Base-by-base conservation (phyloP, 768 basidiomycete species). In the Hysterangium stoloniferum region DNA sequence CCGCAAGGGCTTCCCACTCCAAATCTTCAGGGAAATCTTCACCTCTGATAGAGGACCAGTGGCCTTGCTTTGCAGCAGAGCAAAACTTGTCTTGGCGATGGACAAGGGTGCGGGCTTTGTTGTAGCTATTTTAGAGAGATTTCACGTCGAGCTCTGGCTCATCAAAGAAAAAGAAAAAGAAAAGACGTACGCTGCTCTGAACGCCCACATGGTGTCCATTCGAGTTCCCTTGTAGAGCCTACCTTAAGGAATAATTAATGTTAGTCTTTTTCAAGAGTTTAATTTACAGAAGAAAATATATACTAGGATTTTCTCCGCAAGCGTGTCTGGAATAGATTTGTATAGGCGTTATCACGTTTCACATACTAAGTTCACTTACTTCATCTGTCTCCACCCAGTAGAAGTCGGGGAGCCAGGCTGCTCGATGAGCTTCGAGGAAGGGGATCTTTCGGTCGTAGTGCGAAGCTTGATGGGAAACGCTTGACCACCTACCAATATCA, bases 401-500 rank as follows among this genome's bases (percentile, higher is more conserved):
- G 74, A 20, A 66, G 56, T 37, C 70, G 61, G 32, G 68, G 63
- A 54, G 79, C 68, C 4, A 0, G 87, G 85, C 6, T 83, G 79
- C 55, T 92, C 89, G 22, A 94, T 66, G 8, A 88, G 67, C 81
- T 86, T 82, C 0, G 82, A 79, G 4, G 78, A 76, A 2, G 88
- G 75, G 0, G 83, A 82, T 38, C 81, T 78, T 55, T 87, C 86
- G 4, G 67, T 59, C 0, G 88, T 88, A 48, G 75, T 74, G 15
- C 90, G 78, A 24, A 87, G 76, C 66, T 92, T 94, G 56, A 92
- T 83, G 25, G 79, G 73, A 62, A 79, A 84, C 0, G 80, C 87
- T 61, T 86, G 85, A 0, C 86, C 86, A 78, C 80, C 85, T 82
- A 41, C 5, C 29, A 35, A 12, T 15, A 42, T 15, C 9, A 48